phyloP scores from a whole-genome alignment of 352 stramenopile genomes.

The Aphanomyces cochlioides region DNA sequence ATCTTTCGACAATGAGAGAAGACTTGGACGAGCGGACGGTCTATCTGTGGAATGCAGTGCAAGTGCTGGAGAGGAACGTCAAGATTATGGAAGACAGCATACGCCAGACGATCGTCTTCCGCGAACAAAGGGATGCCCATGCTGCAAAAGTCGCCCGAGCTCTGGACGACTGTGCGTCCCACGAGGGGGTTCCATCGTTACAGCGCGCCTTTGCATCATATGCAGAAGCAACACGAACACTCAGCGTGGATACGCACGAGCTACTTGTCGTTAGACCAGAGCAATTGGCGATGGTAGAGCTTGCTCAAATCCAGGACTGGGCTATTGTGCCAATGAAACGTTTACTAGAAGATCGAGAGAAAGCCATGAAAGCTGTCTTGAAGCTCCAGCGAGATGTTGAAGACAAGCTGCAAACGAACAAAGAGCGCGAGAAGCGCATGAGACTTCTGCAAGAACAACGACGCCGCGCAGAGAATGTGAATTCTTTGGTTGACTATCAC shows the following conservation, averaged over 20 bases:
- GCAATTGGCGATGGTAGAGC: constrained; percentile 58
- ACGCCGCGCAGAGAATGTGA: constrained; percentile 79
- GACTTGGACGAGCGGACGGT: constrained; percentile 26
- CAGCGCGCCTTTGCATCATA: constrained; percentile 50
- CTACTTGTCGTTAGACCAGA: constrained; percentile 70
- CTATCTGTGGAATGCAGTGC: constrained; percentile 36
- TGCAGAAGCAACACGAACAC: constrained; percentile 44
- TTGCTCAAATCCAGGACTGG: constrained; percentile 80
- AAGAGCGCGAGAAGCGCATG: constrained; percentile 77
- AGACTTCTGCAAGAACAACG: constrained; percentile 80
- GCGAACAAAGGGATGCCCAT: constrained; percentile 68
- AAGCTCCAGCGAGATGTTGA: constrained; percentile 80
- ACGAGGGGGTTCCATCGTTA: constrained; percentile 49
- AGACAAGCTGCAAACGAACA: constrained; percentile 48
- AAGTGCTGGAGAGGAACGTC: constrained; percentile 79
- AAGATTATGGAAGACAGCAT: constrained; percentile 71
- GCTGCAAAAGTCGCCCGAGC: constrained; percentile 47
- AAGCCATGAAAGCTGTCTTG: constrained; percentile 67
- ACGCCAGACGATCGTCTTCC: constrained; percentile 54
- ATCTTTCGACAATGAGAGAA: constrained; percentile 17
- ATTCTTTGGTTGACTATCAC: constrained; percentile 64
- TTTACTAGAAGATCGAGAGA: constrained; percentile 77
- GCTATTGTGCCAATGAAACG: constrained; percentile 77
- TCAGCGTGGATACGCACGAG: constrained; percentile 69
- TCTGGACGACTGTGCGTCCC: constrained; percentile 59